Evolutionary conservation across 2,329 filamentous ascomycete genomes (phyloP), one percentile per base, ranked within the genome.

Genomic region (Cladosporium austrohemisphaericum): DNA sequence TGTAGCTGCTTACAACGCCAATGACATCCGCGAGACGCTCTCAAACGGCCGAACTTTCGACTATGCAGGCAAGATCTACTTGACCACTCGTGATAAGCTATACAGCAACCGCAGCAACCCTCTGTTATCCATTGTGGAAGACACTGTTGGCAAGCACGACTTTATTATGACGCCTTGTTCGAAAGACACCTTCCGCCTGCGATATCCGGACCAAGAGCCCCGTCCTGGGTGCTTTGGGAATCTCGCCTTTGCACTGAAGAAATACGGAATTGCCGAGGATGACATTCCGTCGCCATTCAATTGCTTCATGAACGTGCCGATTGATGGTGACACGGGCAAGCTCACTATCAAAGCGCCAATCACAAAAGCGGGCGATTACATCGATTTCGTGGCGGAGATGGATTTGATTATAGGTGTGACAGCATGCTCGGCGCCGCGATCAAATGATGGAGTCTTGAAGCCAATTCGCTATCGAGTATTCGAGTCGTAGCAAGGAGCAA

Each of bases 151-250:
- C 11, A 47, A 54, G 2, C 53, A 55, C 53, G 57, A 59, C 45
- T 59, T 59, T 23, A 35, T 59, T 2, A 36, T 58, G 19, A 58
- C 57, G 19, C 57, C 56, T 14, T 59, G 54, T 44, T 58, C 56
- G 2, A 52, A 54, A 14, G 55, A 55, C 31, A 58, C 57, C 3
- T 59, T 57, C 40, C 51, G 57, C 5, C 57, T 60, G 13, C 56
- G 57, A 14, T 61, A 60, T 26, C 54, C 52, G 4, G 53, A 61
- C 46, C 52, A 59, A 31, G 56, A 62, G 3, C 59, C 59, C 1
- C 56, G 57, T 33, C 56, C 52, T 33, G 60, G 60, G 8, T 62
- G 60, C 33, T 61, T 60, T 49, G 60, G 60, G 10, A 62, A 62
- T 37, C 52, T 62, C 5, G 56, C 56, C 1, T 41, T 52, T 19